Percentiles rank a stretch among this genome's conserved stretches.
Conservation (phyloP, 1,284 basidiomycete species). For the Microbotryum intermedium region DNA sequence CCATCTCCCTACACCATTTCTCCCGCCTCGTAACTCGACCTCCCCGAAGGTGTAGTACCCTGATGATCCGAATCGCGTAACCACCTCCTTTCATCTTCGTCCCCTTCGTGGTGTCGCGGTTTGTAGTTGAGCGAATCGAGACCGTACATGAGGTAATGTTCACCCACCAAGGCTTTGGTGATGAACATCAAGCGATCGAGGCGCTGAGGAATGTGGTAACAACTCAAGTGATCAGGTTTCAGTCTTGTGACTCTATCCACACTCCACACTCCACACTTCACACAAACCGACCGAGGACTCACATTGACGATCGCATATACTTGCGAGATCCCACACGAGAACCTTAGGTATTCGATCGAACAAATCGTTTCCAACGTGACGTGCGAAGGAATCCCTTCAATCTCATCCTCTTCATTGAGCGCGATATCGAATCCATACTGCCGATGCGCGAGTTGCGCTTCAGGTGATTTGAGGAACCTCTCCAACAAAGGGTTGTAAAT, state of each 20-base stretch:
- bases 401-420: slow-evolving; percentile 11
- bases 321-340: slow-evolving; percentile 19
- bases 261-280: too few species aligned
- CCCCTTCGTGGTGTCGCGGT: not conserved
- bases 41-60: not conserved
- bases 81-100: not conserved
- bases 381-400: slow-evolving; percentile 23
- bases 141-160: slow-evolving; percentile 25
- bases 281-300: not conserved
- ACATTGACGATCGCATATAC: slow-evolving; percentile 24
- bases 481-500: slow-evolving; percentile 26
- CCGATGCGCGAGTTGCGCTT: slow-evolving; percentile 11
- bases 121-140: slow-evolving; percentile 5
- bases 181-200: slow-evolving; percentile 28
- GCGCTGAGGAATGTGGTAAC: not conserved
- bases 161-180: slow-evolving; percentile 26
- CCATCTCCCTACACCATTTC: not conserved
- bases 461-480: slow-evolving; percentile 22
- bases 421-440: slow-evolving; percentile 18
- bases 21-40: slow-evolving; percentile 10
- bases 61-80: not conserved
- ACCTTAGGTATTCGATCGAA: slow-evolving; percentile 27
- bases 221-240: not conserved
- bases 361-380: slow-evolving; percentile 27
- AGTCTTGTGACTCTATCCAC: slow-evolving; percentile 1